phyloP scores from a whole-genome alignment of 768 basidiomycete species.

The Termitomyces heimii region DNA sequence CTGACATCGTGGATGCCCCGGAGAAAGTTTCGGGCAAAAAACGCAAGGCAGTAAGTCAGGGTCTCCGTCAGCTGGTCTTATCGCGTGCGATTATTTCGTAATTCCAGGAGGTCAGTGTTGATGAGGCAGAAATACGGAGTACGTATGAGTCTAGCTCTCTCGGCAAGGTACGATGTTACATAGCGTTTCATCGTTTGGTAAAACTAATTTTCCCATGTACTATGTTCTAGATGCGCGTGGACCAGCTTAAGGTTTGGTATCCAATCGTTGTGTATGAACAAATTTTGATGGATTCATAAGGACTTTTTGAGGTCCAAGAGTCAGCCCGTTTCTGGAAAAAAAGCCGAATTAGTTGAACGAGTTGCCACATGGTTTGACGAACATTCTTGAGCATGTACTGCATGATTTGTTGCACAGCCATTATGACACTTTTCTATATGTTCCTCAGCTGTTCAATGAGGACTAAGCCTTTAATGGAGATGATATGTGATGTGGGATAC shows the following conservation, averaged over 20 bases:
- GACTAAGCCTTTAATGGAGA: neutral
- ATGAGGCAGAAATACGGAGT: constrained; percentile 70
- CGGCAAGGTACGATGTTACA: constrained; percentile 48
- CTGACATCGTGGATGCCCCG: constrained; percentile 39
- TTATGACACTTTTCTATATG: neutral
- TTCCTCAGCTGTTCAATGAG: neutral
- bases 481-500: neutral
- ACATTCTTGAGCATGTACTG: constrained; percentile 16
- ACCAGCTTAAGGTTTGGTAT: constrained; percentile 67
- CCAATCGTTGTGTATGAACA: neutral
- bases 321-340: constrained; percentile 57
- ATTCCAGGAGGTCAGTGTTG: constrained; percentile 53
- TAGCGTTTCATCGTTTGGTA: neutral
- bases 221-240: constrained; percentile 56
- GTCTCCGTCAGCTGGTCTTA: constrained; percentile 5
- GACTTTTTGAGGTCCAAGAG: constrained; percentile 72
- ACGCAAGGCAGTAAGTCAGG: constrained; percentile 60
- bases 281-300: constrained; percentile 25
- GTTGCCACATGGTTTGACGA: constrained; percentile 56
- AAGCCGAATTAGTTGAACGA: constrained; percentile 65
- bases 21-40: constrained; percentile 42
- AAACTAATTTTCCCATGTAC: constrained; percentile 9
- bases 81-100: neutral
- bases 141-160: constrained; percentile 55
- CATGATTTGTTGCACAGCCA: neutral